These are phyloP conservation scores for Boechera stricta DNA, from an alignment of 345 rosid genomes.

Conservation along the genomic window DNA sequence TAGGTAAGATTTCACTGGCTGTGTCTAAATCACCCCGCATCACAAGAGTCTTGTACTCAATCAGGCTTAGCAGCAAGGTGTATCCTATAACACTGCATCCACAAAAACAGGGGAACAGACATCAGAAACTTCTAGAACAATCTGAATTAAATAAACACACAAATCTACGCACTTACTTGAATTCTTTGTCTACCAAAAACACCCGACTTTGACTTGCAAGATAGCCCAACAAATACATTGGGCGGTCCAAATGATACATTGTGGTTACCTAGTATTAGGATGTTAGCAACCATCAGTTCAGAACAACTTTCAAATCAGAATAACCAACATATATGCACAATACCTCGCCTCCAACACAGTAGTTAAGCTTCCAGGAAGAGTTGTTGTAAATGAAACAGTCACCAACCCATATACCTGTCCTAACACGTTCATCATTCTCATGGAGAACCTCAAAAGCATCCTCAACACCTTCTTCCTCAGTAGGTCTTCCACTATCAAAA, in stretches of 20 bases:
- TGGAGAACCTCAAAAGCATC: slow-evolving; percentile 99
- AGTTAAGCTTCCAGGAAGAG: slow-evolving; percentile 97
- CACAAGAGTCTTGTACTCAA: slow-evolving; percentile 94
- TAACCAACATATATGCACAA: slow-evolving; percentile 28
- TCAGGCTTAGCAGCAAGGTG: slow-evolving; percentile 83
- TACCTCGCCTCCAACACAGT: slow-evolving; percentile 99
- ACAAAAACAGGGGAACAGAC: slow-evolving; percentile 13
- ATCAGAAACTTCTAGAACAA: slow-evolving; percentile 31
- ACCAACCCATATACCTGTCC: slow-evolving; percentile 99
- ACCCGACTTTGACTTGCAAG: slow-evolving; percentile 98
- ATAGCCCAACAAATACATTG: slow-evolving; percentile 98
- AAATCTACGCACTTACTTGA: slow-evolving; percentile 66
- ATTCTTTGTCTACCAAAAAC: slow-evolving; percentile 96
- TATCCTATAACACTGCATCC: slow-evolving; percentile 78
- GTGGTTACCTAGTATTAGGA: slow-evolving; percentile 75
- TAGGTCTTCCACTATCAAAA: slow-evolving; percentile 88
- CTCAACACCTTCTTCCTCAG: slow-evolving; percentile 97
- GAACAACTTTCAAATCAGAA: slow-evolving; percentile 22
- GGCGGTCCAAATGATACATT: slow-evolving; percentile 99
- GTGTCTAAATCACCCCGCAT: slow-evolving; percentile 92
- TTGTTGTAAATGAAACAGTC: slow-evolving; percentile 99
- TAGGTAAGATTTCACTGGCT: slow-evolving; percentile 79
- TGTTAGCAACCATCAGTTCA: slow-evolving; percentile 15
- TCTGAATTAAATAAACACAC: slow-evolving; percentile 27
- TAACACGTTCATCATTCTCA: slow-evolving; percentile 97